Conservation (phyloP, 169 alveolate genomes). For the Cryptosporidium viatorum region DNA sequence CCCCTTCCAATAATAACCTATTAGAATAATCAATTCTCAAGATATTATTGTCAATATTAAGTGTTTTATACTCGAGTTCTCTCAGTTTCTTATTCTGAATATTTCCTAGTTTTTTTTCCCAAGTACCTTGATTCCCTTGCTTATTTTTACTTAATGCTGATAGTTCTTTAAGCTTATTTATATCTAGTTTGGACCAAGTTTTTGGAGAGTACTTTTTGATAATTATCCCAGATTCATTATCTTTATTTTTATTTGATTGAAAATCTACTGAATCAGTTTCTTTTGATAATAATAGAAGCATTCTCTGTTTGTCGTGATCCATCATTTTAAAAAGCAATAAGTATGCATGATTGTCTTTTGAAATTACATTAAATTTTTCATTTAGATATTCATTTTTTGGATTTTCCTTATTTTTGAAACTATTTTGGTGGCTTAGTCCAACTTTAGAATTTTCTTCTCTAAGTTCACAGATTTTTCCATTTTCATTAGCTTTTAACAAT, state of each 20-base stretch:
- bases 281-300: neutral
- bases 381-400: neutral
- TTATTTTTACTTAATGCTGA: neutral
- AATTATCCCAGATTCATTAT: neutral
- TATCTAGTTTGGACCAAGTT: conserved; percentile 28
- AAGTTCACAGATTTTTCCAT: neutral
- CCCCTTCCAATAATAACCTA: conserved; percentile 17
- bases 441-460: neutral
- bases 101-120: neutral
- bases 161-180: conserved; percentile 18
- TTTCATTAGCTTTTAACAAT: neutral
- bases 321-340: conserved; percentile 20
- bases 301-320: conserved; percentile 13
- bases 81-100: neutral
- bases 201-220: conserved; percentile 41
- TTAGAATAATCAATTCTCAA: conserved; percentile 45
- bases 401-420: neutral
- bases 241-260: neutral
- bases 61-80: neutral
- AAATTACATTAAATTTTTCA: neutral
- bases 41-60: neutral
- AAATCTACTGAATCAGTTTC: neutral
- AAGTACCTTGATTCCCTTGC: neutral
- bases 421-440: neutral
- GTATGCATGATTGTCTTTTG: conserved; percentile 55